Evolutionary conservation across 495 filamentous ascomycete species (phyloP), one percentile per base, ranked within the genome.

Genomic region (Lophium mytilinum): DNA sequence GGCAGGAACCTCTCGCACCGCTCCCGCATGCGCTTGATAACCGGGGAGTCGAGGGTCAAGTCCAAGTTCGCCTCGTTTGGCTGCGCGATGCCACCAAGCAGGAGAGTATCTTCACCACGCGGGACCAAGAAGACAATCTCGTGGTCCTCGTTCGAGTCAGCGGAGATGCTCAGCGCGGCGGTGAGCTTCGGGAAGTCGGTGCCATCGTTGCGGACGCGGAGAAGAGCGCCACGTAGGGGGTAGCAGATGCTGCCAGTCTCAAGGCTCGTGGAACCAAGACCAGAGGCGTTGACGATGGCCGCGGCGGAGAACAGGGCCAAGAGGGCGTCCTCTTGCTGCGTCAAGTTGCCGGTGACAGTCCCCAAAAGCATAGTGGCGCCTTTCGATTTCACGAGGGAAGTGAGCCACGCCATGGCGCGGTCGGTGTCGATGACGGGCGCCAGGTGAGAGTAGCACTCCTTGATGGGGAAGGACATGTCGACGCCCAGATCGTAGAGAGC

Each of bases 71-170:
- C 70, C 52, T 73, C 52, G 35, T 72, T 49, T 17, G 71, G 69
- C 54, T 80, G 62, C 14, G 64, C 65, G 49, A 76, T 72, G 1
- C 71, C 73, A 40, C 76, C 77, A 18, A 79, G 61, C 5, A 79
- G 50, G 1, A 80, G 69, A 37, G 73, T 78, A 57, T 76, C 72
- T 58, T 79, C 74, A 58, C 76, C 77, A 9, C 77, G 71, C 10
- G 77, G 76, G n/a, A 79, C 73, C 36, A 80, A 65, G 56, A 80
- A 76, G 9, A 75, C 71, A 43, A 78, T 76, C 49, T 78, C 74
- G 49, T 75, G 65, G 58, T 30, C 58, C 66, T 9, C 68, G 66
- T 17, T 71, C 78, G 70, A 1, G 68, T 68, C 57, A 78, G 59
- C 5, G 12, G 49, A 18, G 19, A 52, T 52, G 11, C 21, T 52